Percentiles rank a stretch among this genome's conserved stretches.
Evolutionary conservation across 2,329 filamentous ascomycete species (phyloP).

Genomic region (Nemania sp.): DNA sequence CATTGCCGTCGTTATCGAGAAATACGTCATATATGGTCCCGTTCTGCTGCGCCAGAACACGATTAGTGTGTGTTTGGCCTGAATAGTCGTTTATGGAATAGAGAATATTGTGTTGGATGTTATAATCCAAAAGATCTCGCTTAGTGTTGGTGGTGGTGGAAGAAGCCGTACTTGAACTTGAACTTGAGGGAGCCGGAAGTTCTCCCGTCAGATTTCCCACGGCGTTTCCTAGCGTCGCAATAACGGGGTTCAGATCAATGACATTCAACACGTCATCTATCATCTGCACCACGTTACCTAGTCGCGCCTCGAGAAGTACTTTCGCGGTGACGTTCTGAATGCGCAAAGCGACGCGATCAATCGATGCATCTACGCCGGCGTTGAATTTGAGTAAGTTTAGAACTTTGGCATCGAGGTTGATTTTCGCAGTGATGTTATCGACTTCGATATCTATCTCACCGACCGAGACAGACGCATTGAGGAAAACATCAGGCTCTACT

Average conservation of each 20-base stretch:
- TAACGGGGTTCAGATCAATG: slow-evolving; percentile 70
- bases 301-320: slow-evolving; percentile 69
- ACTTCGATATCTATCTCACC: slow-evolving; percentile 70
- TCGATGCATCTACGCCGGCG: slow-evolving; percentile 69
- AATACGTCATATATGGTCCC: slow-evolving; percentile 66
- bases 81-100: slow-evolving; percentile 71
- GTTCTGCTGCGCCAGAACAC: slow-evolving; percentile 63
- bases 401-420: slow-evolving; percentile 70
- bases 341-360: slow-evolving; percentile 66
- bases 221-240: slow-evolving; percentile 66
- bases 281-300: slow-evolving; percentile 71
- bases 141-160: slow-evolving; percentile 40
- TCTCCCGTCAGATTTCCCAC: slow-evolving; percentile 57
- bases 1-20: slow-evolving; percentile 65
- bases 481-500: slow-evolving; percentile 67
- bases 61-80: slow-evolving; percentile 67
- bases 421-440: slow-evolving; percentile 69
- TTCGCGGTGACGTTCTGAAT: slow-evolving; percentile 70
- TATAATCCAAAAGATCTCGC: slow-evolving; percentile 54
- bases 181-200: slow-evolving; percentile 40
- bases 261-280: slow-evolving; percentile 68
- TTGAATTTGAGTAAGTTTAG: slow-evolving; percentile 69
- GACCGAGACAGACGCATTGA: slow-evolving; percentile 69
- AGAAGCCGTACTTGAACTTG: slow-evolving; percentile 18
- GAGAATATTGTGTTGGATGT: slow-evolving; percentile 68